Conservation (phyloP, 805 yeast species). For the Jamesozyma spencerorum region DNA sequence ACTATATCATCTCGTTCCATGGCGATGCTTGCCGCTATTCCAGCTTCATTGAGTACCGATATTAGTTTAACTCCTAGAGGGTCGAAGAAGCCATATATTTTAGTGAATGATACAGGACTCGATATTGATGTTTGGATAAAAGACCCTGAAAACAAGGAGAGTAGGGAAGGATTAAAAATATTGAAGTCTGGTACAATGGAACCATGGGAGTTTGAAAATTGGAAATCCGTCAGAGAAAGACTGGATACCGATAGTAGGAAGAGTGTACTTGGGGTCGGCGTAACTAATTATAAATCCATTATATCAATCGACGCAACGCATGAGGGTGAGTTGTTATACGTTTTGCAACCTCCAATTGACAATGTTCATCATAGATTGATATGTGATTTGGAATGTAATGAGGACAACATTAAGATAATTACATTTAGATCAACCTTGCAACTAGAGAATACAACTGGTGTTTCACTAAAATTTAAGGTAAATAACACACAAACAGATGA, state of each 20-base stretch:
- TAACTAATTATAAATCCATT: constrained; percentile 49
- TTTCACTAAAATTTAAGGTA: constrained; percentile 40
- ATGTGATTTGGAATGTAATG: constrained; percentile 59
- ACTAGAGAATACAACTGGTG: constrained; percentile 57
- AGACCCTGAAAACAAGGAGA: constrained; percentile 26
- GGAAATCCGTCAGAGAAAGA: constrained; percentile 78
- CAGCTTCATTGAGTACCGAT: constrained; percentile 46
- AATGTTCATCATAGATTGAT: constrained; percentile 66
- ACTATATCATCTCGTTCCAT: constrained; percentile 76
- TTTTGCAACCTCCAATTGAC: constrained; percentile 50
- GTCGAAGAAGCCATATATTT: constrained; percentile 70
- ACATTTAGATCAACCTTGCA: constrained; percentile 68
- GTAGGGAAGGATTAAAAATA: constrained; percentile 18
- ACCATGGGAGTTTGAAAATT: constrained; percentile 92
- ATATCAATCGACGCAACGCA: constrained; percentile 56
- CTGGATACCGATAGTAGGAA: constrained; percentile 54
- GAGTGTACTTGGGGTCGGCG: constrained; percentile 54
- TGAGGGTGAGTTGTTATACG: constrained; percentile 75
- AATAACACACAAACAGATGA: constrained; percentile 25
- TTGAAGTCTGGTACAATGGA: constrained; percentile 42
- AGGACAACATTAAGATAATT: constrained; percentile 71
- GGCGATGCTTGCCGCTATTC: constrained; percentile 64
- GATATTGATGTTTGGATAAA: constrained; percentile 81
- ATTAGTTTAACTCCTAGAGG: constrained; percentile 56
- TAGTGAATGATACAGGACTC: constrained; percentile 78